Percentiles rank a stretch among this genome's conserved stretches.
Evolutionary conservation across 306 rosid species (phyloP).

Genomic region (Erythrophleum fordii): DNA sequence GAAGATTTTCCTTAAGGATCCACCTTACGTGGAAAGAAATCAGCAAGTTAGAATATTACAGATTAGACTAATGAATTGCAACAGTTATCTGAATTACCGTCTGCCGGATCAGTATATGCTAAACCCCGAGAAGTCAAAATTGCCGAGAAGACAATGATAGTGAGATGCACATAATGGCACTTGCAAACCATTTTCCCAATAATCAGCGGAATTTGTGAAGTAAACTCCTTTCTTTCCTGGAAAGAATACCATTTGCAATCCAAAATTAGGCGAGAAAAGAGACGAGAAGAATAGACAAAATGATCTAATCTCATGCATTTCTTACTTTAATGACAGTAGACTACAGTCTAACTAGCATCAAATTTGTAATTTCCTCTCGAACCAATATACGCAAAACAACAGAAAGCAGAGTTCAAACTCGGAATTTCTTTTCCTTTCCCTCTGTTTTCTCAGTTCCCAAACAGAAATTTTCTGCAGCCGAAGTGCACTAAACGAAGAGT

Average conservation of each 20-base stretch:
- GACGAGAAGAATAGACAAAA: background rate
- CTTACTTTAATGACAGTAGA: background rate
- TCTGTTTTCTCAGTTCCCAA: constrained; percentile 41
- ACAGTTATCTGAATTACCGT: constrained; percentile 54
- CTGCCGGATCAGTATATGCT: constrained; percentile 55
- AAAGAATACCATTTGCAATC: constrained; percentile 4
- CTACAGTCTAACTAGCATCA: background rate
- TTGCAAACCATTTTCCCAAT: constrained; percentile 50
- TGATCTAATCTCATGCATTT: background rate
- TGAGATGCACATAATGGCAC: constrained; percentile 33
- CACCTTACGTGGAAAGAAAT: background rate
- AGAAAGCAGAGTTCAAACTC: background rate
- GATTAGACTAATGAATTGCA: constrained; percentile 1
- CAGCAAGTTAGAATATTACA: background rate
- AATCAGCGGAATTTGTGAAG: constrained; percentile 20
- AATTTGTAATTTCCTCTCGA: background rate
- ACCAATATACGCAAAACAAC: background rate
- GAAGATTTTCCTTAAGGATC: background rate
- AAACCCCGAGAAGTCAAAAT: constrained; percentile 49
- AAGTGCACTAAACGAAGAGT: background rate
- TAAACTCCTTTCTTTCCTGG: constrained; percentile 21
- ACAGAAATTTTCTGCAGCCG: constrained; percentile 24
- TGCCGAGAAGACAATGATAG: constrained; percentile 47
- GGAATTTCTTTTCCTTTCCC: constrained; percentile 18
- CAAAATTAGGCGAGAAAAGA: background rate